Conservation (phyloP, 257 asterid species). For the Eustoma russellianum region DNA sequence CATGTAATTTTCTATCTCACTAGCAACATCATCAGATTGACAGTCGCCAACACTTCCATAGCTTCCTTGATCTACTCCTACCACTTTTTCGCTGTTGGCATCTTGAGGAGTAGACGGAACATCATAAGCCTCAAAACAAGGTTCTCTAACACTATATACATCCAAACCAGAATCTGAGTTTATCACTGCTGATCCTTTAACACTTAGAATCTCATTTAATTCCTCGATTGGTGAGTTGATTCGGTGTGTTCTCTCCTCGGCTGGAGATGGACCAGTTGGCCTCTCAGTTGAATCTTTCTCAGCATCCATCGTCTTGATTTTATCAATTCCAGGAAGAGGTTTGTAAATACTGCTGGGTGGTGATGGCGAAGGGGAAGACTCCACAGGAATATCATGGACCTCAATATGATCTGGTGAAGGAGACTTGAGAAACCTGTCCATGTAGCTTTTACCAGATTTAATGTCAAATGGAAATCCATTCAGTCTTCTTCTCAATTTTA, state of each 20-base stretch:
- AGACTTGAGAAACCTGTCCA: conserved; percentile 51
- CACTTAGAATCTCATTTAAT: conserved; percentile 22
- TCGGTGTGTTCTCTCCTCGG: conserved; percentile 17
- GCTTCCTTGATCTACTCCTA: conserved; percentile 36
- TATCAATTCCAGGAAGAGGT: conserved; percentile 28
- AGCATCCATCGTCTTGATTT: conserved; percentile 36
- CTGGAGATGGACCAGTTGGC: conserved; percentile 27
- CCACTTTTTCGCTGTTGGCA: conserved; percentile 33
- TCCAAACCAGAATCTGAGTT: conserved; percentile 20
- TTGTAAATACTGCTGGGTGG: conserved; percentile 27
- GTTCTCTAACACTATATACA: conserved; percentile 13
- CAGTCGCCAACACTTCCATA: conserved; percentile 34
- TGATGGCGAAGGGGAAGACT: conserved; percentile 28
- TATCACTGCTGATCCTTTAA: conserved; percentile 22
- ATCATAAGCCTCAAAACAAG: conserved; percentile 24
- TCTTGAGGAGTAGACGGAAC: conserved; percentile 23
- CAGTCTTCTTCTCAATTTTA: conserved; percentile 70
- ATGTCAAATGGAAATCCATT: conserved; percentile 70
- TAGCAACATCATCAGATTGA: conserved; percentile 54
- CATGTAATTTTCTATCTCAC: conserved; percentile 68
- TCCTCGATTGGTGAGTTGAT: conserved; percentile 15
- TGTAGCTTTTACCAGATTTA: conserved; percentile 72
- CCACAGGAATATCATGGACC: conserved; percentile 44
- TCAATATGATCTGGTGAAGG: conserved; percentile 63
- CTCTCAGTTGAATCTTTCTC: conserved; percentile 31